Base-by-base conservation (phyloP, 352 stramenopile genomes). In the Phytophthora chlamydospora region DNA sequence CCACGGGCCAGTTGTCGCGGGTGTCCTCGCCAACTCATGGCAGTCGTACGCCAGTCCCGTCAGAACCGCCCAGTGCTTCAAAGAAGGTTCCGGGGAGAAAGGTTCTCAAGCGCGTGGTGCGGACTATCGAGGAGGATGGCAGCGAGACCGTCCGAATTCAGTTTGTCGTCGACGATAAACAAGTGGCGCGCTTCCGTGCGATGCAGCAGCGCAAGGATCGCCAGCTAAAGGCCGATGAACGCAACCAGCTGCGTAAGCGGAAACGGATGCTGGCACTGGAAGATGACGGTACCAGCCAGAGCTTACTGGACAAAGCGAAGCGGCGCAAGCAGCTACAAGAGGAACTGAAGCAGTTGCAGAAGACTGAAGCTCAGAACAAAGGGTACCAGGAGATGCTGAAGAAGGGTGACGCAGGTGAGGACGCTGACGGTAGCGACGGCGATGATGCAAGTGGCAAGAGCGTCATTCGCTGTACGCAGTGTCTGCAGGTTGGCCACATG, bases 371-470 rank as follows among this genome's bases (percentile, higher is more conserved):
- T 35, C 80, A 91, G 24, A 95, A 92, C 65, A 89, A 85, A 54
- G 84, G 84, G 7, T 95, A 95, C 39, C 75, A 90, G 29, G 84
- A 91, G 67, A 88, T 91, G 78, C 77, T 95, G 14, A 75, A 93
- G 55, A 89, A 91, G 35, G 80, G 82, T 27, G 82, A 94, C 40
- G 66, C 72, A n/a, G 59, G 31, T n/a, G 66, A 66, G 24, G 57
- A 24, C 24, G 53, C 19, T 12, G 62, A 63, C 29, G 50, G 14
- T 40, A 52, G 29, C 12, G 69, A 72, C 21, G 64, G 9, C 41
- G 59, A 74, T 17, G 65, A 72, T 41, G 60, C 43, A 1, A 67
- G 55, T 61, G 78, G 75, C 2, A 91, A 90, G 65, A 78, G 76
- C 12, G 75, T 79, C 33, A 90, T 95, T 58, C 85, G 85, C 6